A percentile compares a stretch with the other conserved stretches of the same genome.
Evolutionary conservation across 73 alveolate genomes (phyloP).

Genomic region (Paramecium sonneborni): DNA sequence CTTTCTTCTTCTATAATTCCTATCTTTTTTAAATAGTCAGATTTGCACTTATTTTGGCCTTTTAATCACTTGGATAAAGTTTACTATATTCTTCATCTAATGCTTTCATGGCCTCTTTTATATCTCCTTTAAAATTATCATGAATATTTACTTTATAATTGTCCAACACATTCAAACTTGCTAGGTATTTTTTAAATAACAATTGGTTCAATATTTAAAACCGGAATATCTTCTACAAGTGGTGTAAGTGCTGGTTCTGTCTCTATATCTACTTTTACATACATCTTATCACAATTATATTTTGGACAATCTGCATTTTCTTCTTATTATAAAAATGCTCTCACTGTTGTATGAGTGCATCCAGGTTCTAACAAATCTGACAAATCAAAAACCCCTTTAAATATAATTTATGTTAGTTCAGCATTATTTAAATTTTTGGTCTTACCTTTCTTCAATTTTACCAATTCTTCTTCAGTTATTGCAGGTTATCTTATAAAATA

Average conservation of each 20-base stretch:
- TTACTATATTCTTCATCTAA: slow-evolving; percentile 78
- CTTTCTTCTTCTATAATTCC: slow-evolving; percentile 89
- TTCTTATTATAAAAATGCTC: not conserved
- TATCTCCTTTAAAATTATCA: slow-evolving; percentile 61
- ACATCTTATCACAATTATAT: slow-evolving; percentile 70
- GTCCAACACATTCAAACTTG: slow-evolving; percentile 84
- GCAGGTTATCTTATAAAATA: slow-evolving; percentile 55
- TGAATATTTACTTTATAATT: slow-evolving; percentile 81
- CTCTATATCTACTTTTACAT: slow-evolving; percentile 77
- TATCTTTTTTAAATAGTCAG: slow-evolving; percentile 70
- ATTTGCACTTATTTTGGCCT: slow-evolving; percentile 57
- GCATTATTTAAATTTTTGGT: slow-evolving; percentile 41
- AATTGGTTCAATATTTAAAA: slow-evolving; percentile 80
- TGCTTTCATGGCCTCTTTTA: slow-evolving; percentile 86
- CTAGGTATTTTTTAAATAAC: slow-evolving; percentile 77
- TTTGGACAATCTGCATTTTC: slow-evolving; percentile 52
- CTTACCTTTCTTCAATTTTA: slow-evolving; percentile 50
- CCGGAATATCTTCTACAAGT: slow-evolving; percentile 74
- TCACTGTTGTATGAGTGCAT: slow-evolving; percentile 46
- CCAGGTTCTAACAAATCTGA: slow-evolving; percentile 88
- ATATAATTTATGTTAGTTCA: slow-evolving; percentile 50
- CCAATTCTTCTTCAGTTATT: slow-evolving; percentile 64
- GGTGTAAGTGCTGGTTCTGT: slow-evolving; percentile 85
- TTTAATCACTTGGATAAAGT: slow-evolving; percentile 67
- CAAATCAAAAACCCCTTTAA: slow-evolving; percentile 86